phyloP scores from a whole-genome alignment of 352 stramenopile genomes.

The Phytopythium vexans region DNA sequence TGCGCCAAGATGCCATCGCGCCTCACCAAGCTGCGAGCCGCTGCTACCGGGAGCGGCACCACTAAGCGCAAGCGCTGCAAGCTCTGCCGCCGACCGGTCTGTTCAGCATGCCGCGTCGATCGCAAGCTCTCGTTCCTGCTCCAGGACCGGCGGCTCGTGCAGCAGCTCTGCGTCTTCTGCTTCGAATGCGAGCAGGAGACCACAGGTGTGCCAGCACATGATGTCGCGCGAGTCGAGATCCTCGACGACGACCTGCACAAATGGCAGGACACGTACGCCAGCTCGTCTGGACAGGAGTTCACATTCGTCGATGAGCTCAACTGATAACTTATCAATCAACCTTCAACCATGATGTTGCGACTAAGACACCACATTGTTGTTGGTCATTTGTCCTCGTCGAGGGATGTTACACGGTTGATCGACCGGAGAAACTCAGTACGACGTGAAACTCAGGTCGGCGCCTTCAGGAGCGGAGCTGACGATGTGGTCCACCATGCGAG shows the following conservation, averaged over 20 bases:
- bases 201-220: conserved; percentile 9
- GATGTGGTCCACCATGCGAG: conserved; percentile 64
- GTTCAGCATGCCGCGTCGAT: conserved; percentile 41
- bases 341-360: no score
- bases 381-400: neutral
- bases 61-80: conserved; percentile 20
- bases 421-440: conserved; percentile 10
- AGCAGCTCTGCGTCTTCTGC: conserved; percentile 27
- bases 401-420: neutral
- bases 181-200: conserved; percentile 14
- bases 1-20: conserved; percentile 4
- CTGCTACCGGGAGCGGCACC: neutral
- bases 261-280: conserved; percentile 7
- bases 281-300: conserved; percentile 1
- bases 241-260: conserved; percentile 6
- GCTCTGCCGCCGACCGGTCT: conserved; percentile 42
- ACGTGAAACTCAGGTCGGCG: conserved; percentile 54
- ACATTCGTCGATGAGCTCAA: conserved; percentile 7
- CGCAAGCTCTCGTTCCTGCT: conserved; percentile 30
- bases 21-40: neutral
- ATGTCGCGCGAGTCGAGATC: conserved; percentile 22
- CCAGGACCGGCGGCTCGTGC: conserved; percentile 18
- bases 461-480: conserved; percentile 33
- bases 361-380: neutral
- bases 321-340: neutral